Conservation (phyloP, 305 asterid species). For the Solanum hybrid region DNA sequence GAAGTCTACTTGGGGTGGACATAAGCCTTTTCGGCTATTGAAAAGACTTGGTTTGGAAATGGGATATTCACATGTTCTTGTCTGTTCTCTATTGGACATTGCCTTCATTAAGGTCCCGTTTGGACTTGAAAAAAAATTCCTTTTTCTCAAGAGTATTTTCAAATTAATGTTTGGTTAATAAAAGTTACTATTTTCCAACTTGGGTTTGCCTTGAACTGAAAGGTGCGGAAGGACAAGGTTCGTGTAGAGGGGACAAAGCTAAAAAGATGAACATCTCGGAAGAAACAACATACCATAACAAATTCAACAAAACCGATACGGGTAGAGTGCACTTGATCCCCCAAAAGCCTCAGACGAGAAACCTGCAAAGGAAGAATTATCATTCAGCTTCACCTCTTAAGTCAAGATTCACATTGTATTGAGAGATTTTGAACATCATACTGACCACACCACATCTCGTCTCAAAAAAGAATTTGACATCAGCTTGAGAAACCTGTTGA, state of each 20-base stretch:
- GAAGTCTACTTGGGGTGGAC: not conserved
- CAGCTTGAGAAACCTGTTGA: slow-evolving; percentile 65
- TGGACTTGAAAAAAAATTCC: not conserved
- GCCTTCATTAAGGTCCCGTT: not conserved
- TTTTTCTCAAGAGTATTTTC: not conserved
- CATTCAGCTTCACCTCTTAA: not conserved
- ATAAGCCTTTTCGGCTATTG: not conserved
- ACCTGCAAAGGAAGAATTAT: slow-evolving; percentile 38
- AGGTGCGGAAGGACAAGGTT: not conserved
- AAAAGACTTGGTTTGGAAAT: not conserved
- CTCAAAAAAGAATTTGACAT: slow-evolving; percentile 76
- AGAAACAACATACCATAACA: slow-evolving; percentile 38
- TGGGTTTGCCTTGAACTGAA: not conserved
- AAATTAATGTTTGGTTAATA: not conserved
- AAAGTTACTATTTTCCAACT: not conserved
- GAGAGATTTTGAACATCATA: not conserved
- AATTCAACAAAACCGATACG: slow-evolving; percentile 90
- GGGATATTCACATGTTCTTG: not conserved
- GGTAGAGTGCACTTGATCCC: slow-evolving; percentile 87
- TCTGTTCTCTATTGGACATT: not conserved
- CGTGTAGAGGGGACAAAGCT: not conserved
- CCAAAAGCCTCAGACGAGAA: slow-evolving; percentile 91
- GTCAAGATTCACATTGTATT: not conserved
- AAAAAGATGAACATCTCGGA: not conserved
- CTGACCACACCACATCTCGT: slow-evolving; percentile 87